Conservation (phyloP, 2,329 filamentous ascomycete species). For the Fusarium torulosum region DNA sequence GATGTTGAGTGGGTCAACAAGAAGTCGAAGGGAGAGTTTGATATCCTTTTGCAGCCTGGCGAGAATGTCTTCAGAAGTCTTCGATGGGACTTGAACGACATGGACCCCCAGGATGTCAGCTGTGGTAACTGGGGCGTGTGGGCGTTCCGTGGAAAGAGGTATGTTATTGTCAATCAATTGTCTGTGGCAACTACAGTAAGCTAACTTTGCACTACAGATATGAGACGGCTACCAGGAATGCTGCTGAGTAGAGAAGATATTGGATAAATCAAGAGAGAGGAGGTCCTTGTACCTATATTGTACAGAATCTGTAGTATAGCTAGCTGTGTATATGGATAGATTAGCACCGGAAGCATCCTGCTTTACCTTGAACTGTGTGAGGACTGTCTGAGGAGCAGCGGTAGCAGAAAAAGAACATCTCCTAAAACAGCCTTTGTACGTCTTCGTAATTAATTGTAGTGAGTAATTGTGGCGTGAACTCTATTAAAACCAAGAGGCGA, state of each 20-base stretch:
- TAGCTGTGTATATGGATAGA: slow-evolving; percentile 30
- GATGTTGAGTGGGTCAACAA: slow-evolving; percentile 92
- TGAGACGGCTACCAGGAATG: slow-evolving; percentile 70
- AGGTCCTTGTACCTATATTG: slow-evolving; percentile 35
- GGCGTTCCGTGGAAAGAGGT: slow-evolving; percentile 98
- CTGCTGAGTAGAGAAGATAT: slow-evolving; percentile 29
- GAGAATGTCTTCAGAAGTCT: slow-evolving; percentile 95
- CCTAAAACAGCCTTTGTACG: slow-evolving; percentile 4
- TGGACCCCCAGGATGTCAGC: slow-evolving; percentile 92
- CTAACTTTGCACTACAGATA: slow-evolving; percentile 59
- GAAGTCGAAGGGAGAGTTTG: slow-evolving; percentile 89
- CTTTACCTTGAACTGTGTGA: not conserved
- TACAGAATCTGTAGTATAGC: slow-evolving; percentile 43
- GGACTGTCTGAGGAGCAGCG: slow-evolving; percentile 1
- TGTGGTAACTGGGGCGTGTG: slow-evolving; percentile 98
- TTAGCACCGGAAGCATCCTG: slow-evolving; percentile 16
- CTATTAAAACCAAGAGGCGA: not conserved
- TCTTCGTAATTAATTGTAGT: slow-evolving; percentile 3
- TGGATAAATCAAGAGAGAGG: slow-evolving; percentile 2
- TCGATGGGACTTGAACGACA: slow-evolving; percentile 96
- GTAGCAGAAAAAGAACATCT: slow-evolving; percentile 31
- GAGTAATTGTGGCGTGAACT: slow-evolving; percentile 14
- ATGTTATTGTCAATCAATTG: slow-evolving; percentile 55
- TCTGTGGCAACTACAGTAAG: not conserved
- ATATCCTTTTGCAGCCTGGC: slow-evolving; percentile 89